Evolutionary conservation across 495 filamentous ascomycete species (phyloP), one percentile per base, ranked within the genome.

Genomic region (Ramalina intermedia): DNA sequence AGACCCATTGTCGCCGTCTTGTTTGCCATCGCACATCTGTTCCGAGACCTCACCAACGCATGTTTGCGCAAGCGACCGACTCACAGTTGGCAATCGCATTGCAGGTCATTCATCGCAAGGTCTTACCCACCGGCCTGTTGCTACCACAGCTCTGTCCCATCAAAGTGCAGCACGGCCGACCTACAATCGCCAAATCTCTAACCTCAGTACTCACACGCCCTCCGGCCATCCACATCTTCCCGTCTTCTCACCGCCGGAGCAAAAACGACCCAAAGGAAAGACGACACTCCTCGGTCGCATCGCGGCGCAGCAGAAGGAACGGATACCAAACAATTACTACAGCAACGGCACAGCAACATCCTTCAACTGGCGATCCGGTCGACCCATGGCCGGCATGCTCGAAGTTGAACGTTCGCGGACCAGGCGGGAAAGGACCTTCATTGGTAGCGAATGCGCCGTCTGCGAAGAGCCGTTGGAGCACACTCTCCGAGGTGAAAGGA

Each of bases 401-500:
- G 80, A 85, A 58, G 69, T 85, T 20, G 88, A 96, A 57, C 76
- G 87, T 55, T 80, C 76, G 51, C 79, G 87, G 24, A 82, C 81
- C 50, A 78, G 93, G 64, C 73, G 90, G 52, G 93, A 96, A 65
- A 76, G 91, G 60, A 99, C 93, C 1, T 99, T 95, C 61, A 81
- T 96, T 41, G 91, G 91, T 41, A 86, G 78, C 61, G 83, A 90
- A 66, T 99, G 91, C 64, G 86, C 90, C 42, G 88, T 96, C 12
- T 99, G 91, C 63, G 91, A 99, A 60, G 91, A 99, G 62, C 93
- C 90, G 8, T 67, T 99, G 53, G 91, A 99, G 61, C 91, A 99
- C 60, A 99, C 88, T 12, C 71, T 99, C 37, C 85, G 87, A 13
- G 93, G 93, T 44, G 91, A 99, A 66, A 80, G 87, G 49, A 85